These are phyloP conservation scores for Saccharomycopsis fibuligera DNA, from an alignment of 805 yeast species.

Conservation along the genomic window DNA sequence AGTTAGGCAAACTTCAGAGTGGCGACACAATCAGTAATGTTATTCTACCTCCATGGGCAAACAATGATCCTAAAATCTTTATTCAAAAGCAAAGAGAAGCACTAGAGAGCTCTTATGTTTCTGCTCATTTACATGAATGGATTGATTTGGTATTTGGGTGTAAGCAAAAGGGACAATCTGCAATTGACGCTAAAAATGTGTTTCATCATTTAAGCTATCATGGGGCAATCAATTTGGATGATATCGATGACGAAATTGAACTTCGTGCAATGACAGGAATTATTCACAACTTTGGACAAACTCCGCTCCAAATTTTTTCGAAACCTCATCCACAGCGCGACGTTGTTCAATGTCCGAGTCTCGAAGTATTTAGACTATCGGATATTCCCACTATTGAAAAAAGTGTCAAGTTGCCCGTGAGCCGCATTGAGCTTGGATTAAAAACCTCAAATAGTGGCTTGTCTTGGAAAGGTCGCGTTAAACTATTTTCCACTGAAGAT, in stretches of 20 bases:
- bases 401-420: constrained; percentile 36
- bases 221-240: constrained; percentile 75
- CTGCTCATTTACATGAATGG: constrained; percentile 73
- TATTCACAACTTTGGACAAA: constrained; percentile 89
- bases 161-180: constrained; percentile 69
- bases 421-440: constrained; percentile 38
- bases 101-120: constrained; percentile 74
- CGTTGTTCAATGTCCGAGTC: constrained; percentile 32
- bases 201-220: constrained; percentile 81
- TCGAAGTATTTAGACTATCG: constrained; percentile 29
- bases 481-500: constrained; percentile 24
- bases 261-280: constrained; percentile 73
- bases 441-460: constrained; percentile 30
- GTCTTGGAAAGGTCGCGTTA: constrained; percentile 48
- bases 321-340: constrained; percentile 58
- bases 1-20: constrained; percentile 66
- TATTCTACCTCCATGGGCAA: constrained; percentile 76
- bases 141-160: constrained; percentile 78
- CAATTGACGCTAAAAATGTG: constrained; percentile 62
- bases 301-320: constrained; percentile 67
- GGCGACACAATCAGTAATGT: constrained; percentile 56
- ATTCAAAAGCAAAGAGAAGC: constrained; percentile 76
- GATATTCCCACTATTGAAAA: constrained; percentile 38
- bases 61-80: constrained; percentile 67
- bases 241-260: constrained; percentile 66